Base-by-base conservation (phyloP, 2,329 filamentous ascomycete genomes). In the Rutstroemia sp. region DNA sequence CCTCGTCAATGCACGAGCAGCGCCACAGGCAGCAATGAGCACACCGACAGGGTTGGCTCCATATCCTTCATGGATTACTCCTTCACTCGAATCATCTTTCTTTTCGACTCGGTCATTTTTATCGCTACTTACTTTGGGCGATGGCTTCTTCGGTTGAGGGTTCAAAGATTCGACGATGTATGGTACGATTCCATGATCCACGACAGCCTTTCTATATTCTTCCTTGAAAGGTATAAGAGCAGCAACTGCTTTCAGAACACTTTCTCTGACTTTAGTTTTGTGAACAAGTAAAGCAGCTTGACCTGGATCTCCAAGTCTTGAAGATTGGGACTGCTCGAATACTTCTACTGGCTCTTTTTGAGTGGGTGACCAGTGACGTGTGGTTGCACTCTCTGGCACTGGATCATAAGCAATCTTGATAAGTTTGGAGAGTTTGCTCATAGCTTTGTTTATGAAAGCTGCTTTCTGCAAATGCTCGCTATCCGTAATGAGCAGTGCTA, bases 91-190 rank as follows among this genome's bases (percentile, higher is more conserved):
- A 6, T 50, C 57, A 7, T 19, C 16, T 25, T 48, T 52, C 44
- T 58, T 61, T 19, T 47, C 34, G 19, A 72, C 64, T 50, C 68
- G 72, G 19, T 68, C 71, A 48, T 70, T 59, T 57, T 73, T 74
- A 17, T 57, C 55, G 3, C 70, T 69, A 9, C 70, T 69, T 39
- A 48, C 55, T 51, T 71, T 73, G 3, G 68, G 63, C 0, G 67
- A 60, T 52, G 79, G 78, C 60, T 78, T 81, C 30, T 73, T 69
- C n/a, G 78, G 78, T 30, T 79, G 80, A 1, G 83, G 78, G 51
- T 80, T 84, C 46, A 97, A 78, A 0, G 91, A 94, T 64, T 95
- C 89, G 44, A 95, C 86, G 51, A 97, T 85, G 67, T 87, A 91
- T 0, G 84, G 80, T 46, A 95, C 78, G 50, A 88, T 81, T n/a